Conservation (phyloP, 495 filamentous ascomycete genomes). For the Hypoxylon subgilvum region DNA sequence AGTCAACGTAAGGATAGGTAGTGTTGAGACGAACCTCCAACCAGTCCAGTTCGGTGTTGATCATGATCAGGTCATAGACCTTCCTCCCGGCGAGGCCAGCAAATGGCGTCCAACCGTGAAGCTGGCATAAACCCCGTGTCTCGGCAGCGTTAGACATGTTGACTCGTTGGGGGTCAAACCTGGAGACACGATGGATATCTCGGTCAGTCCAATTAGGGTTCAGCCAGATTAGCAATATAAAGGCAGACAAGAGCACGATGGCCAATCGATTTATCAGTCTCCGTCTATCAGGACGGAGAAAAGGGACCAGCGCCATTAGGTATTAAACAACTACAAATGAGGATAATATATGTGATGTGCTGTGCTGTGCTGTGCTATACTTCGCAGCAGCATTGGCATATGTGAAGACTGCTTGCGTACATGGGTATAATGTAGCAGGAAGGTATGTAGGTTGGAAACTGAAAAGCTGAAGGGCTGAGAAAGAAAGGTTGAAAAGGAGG, state of each 20-base stretch:
- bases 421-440: too few relatives aligned
- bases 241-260: conserved; percentile 3
- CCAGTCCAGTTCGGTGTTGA: conserved; percentile 64
- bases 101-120: conserved; percentile 51
- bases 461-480: too few relatives aligned
- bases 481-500: not conserved
- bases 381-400: too few relatives aligned
- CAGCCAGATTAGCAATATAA: conserved; percentile 28
- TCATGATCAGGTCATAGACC: conserved; percentile 61
- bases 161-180: conserved; percentile 16
- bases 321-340: too few relatives aligned
- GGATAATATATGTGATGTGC: too few relatives aligned
- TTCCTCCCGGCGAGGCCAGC: conserved; percentile 44
- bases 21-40: conserved; percentile 64
- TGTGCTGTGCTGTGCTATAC: too few relatives aligned
- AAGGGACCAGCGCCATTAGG: not conserved
- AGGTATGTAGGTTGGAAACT: too few relatives aligned
- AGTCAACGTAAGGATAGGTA: conserved; percentile 57
- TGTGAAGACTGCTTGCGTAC: too few relatives aligned
- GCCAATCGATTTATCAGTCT: conserved; percentile 20
- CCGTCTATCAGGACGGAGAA: conserved; percentile 17
- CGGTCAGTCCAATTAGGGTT: conserved; percentile 39
- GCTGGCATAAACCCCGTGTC: conserved; percentile 43
- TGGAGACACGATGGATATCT: conserved; percentile 30
- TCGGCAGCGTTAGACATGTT: conserved; percentile 23